Conservation (phyloP, 768 basidiomycete species). For the Leccinum broughii region DNA sequence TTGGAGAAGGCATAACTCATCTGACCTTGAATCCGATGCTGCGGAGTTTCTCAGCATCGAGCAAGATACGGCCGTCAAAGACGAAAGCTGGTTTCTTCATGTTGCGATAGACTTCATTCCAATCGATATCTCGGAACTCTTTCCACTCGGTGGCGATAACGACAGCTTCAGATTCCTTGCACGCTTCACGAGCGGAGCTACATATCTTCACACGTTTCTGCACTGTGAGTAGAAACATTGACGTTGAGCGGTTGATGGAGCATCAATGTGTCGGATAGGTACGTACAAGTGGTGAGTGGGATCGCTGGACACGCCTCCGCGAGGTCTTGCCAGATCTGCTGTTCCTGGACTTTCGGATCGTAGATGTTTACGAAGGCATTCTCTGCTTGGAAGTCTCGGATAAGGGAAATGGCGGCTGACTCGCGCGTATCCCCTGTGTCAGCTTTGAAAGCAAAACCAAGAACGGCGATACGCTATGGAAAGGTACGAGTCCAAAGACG, state of each 20-base stretch:
- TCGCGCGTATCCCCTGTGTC: constrained; percentile 99
- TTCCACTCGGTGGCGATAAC: constrained; percentile 98
- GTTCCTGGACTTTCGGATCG: constrained; percentile 84
- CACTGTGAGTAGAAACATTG: constrained; percentile 45
- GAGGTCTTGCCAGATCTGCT: constrained; percentile 87
- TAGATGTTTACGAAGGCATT: constrained; percentile 85
- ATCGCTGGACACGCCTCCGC: constrained; percentile 64
- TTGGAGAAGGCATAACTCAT: not conserved
- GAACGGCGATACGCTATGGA: constrained; percentile 82
- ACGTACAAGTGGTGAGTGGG: constrained; percentile 67
- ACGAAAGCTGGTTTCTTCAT: constrained; percentile 99
- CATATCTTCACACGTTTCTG: constrained; percentile 86
- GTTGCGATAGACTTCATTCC: constrained; percentile 76
- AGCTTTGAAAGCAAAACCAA: constrained; percentile 99
- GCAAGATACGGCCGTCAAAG: constrained; percentile 89
- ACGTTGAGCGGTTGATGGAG: not conserved
- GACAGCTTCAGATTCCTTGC: constrained; percentile 86
- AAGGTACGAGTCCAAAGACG: constrained; percentile 9
- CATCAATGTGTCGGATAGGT: not conserved
- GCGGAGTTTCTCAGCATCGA: constrained; percentile 77
- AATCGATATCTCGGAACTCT: constrained; percentile 92
- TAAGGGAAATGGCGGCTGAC: constrained; percentile 91
- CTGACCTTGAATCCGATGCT: constrained; percentile 87
- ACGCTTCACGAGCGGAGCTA: constrained; percentile 80
- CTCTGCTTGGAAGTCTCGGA: constrained; percentile 91